phyloP scores from a whole-genome alignment of 2,329 filamentous ascomycete genomes.

The Sporothrix schenckii region DNA sequence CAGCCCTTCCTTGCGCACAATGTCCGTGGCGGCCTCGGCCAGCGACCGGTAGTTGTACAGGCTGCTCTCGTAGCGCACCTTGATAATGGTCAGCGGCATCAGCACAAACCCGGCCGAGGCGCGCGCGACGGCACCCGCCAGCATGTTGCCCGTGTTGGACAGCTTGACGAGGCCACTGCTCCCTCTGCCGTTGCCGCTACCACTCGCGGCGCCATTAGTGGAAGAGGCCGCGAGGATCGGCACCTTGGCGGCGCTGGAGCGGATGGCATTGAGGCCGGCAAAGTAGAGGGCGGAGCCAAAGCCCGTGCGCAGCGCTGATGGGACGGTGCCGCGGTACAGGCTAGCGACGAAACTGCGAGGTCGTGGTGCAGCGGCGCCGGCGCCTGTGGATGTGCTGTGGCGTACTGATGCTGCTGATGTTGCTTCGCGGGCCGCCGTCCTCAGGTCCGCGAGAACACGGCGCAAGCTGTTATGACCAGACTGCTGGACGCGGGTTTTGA shows the following conservation, averaged over 20 bases:
- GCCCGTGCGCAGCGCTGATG: constrained; percentile 90
- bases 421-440: constrained; percentile 44
- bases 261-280: constrained; percentile 75
- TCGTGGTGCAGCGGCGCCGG: neutral
- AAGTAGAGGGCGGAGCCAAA: constrained; percentile 95
- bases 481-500: constrained; percentile 96
- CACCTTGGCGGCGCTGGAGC: constrained; percentile 64
- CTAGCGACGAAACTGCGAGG: constrained; percentile 50
- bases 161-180: constrained; percentile 81
- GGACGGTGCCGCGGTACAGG: constrained; percentile 90
- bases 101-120: constrained; percentile 86
- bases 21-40: constrained; percentile 71
- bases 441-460: constrained; percentile 69
- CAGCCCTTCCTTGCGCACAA: constrained; percentile 70
- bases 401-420: neutral
- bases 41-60: constrained; percentile 83
- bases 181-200: constrained; percentile 34
- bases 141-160: constrained; percentile 80
- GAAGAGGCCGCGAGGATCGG: constrained; percentile 41
- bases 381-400: neutral
- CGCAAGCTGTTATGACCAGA: constrained; percentile 71
- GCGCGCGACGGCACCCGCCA: constrained; percentile 80
- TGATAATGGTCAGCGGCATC: constrained; percentile 96
- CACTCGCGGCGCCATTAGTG: constrained; percentile 26
- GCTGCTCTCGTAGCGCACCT: constrained; percentile 91